Evolutionary conservation across 2,329 filamentous ascomycete genomes (phyloP).

Genomic region (Periglandula ipomoeae): DNA sequence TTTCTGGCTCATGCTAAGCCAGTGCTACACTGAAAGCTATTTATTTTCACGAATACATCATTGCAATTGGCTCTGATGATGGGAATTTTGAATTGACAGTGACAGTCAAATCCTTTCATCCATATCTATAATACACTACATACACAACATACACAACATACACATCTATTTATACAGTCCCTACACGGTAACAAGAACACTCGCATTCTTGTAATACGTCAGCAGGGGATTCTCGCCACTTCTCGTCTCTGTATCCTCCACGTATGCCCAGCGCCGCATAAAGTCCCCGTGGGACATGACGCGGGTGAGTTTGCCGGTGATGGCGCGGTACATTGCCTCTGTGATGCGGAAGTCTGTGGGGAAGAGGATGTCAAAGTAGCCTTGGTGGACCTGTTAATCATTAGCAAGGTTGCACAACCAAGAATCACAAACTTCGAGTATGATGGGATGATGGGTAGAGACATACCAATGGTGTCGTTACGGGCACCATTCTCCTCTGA

Average conservation of each 20-base stretch:
- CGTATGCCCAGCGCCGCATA: slow-evolving; percentile 77
- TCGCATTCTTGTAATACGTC: slow-evolving; percentile 92
- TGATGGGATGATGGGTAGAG: slow-evolving; percentile 22
- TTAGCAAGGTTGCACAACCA: not conserved
- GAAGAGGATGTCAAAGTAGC: slow-evolving; percentile 98
- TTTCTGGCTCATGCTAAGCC: too few species aligned
- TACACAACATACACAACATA: too few species aligned
- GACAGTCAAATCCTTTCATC: too few species aligned
- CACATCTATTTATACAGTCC: too few species aligned
- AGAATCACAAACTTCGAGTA: not conserved
- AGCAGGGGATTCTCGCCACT: slow-evolving; percentile 91
- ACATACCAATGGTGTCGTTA: slow-evolving; percentile 74
- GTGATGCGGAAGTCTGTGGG: slow-evolving; percentile 89
- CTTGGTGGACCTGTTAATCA: slow-evolving; percentile 71
- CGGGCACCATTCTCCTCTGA: slow-evolving; percentile 76
- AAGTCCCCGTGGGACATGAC: slow-evolving; percentile 86
- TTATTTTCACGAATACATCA: too few species aligned
- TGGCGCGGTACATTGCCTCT: slow-evolving; percentile 83
- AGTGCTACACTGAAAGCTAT: too few species aligned
- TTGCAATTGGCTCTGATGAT: too few species aligned
- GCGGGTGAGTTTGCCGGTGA: slow-evolving; percentile 84
- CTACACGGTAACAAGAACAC: slow-evolving; percentile 79
- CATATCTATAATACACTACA: not conserved
- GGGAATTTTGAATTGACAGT: too few species aligned
- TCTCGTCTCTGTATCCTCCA: slow-evolving; percentile 79